These are phyloP conservation scores for Fabrea salina DNA, from an alignment of 169 alveolate species.

Conservation along the genomic window DNA sequence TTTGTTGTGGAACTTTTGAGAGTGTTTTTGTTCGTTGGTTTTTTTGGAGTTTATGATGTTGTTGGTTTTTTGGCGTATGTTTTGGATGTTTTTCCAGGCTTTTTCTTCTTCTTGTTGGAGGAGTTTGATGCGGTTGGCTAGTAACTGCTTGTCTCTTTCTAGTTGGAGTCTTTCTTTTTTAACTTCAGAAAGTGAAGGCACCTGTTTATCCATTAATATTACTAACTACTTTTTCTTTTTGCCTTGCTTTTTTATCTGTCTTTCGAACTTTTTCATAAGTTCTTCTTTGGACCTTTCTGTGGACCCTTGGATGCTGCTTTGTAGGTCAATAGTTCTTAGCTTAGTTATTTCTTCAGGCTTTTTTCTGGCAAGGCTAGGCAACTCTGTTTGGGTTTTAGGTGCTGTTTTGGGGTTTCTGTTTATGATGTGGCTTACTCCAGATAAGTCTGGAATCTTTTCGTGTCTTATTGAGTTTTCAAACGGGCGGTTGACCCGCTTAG, in stretches of 20 bases:
- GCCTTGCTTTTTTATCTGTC: no score
- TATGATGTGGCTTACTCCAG: neutral
- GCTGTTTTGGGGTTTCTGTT: neutral
- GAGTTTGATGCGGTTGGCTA: slow-evolving; percentile 69
- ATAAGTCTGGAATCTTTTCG: neutral
- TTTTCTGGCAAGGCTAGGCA: slow-evolving; percentile 23
- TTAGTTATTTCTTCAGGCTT: slow-evolving; percentile 6
- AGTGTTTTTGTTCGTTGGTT: slow-evolving; percentile 46
- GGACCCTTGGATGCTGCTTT: no score
- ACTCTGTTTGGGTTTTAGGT: neutral
- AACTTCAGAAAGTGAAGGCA: slow-evolving; percentile 13
- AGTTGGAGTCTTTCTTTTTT: slow-evolving; percentile 42
- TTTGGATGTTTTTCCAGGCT: slow-evolving; percentile 75
- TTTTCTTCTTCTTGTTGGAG: slow-evolving; percentile 62
- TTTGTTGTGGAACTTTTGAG: slow-evolving; percentile 15
- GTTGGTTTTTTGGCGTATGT: slow-evolving; percentile 62
- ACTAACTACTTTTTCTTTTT: no score
- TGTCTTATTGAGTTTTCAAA: neutral
- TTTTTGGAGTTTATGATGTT: slow-evolving; percentile 53
- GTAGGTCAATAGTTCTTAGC: neutral
- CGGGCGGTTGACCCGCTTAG: neutral
- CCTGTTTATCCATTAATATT: no score
- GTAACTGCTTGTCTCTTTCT: slow-evolving; percentile 55
- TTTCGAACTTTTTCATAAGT: no score
- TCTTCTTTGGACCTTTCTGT: no score